Conservation (phyloP, 345 rosid genomes). For the Syzygium jambos region DNA sequence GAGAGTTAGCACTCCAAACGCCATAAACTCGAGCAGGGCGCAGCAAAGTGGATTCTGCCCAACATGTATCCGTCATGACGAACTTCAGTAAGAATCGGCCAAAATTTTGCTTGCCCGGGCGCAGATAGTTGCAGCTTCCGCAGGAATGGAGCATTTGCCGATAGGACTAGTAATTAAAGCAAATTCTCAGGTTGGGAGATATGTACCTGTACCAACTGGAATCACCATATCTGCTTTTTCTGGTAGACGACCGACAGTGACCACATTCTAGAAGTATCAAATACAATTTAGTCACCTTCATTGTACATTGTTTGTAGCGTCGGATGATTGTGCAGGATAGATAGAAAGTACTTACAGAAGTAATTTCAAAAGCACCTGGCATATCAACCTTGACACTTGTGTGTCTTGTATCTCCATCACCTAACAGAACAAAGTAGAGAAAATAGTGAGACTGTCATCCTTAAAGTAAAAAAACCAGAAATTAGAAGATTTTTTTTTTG, state of each 20-base stretch:
- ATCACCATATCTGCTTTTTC: constrained; percentile 85
- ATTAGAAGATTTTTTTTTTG: neutral
- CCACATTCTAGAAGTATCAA: constrained; percentile 29
- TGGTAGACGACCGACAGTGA: constrained; percentile 68
- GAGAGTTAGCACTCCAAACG: neutral
- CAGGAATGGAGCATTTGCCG: neutral
- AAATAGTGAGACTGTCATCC: neutral
- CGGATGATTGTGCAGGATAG: neutral
- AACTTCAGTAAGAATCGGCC: neutral
- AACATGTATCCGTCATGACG: fast-evolving
- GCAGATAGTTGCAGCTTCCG: neutral
- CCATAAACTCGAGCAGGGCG: neutral
- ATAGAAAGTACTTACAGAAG: constrained; percentile 36
- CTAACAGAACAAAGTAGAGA: constrained; percentile 8
- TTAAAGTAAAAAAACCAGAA: neutral
- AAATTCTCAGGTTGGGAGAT: neutral
- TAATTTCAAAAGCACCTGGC: constrained; percentile 79
- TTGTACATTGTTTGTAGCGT: neutral
- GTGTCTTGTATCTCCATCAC: constrained; percentile 85
- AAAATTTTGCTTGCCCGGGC: neutral
- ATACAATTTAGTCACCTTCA: neutral
- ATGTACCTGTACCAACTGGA: constrained; percentile 81
- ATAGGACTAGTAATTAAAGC: neutral
- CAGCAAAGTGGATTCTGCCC: neutral
- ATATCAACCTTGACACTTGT: constrained; percentile 61